Base-by-base conservation (phyloP, 2,329 filamentous ascomycete genomes). In the Basipetospora sp. region DNA sequence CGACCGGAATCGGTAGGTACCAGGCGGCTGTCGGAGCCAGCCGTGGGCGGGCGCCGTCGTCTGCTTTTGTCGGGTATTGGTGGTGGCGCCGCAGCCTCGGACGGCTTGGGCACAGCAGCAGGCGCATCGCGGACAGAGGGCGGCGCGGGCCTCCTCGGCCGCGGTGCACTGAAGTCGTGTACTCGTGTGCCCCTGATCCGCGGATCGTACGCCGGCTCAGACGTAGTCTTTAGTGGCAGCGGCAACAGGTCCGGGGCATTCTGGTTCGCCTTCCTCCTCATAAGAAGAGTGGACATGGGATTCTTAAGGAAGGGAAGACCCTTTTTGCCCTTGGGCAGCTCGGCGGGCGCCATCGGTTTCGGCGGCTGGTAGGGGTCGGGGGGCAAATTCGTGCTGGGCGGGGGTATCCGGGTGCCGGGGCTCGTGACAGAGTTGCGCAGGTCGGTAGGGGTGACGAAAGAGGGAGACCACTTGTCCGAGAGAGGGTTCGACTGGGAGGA, bases 101-200 rank as follows among this genome's bases (percentile, higher is more conserved):
- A n/a, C n/a, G 26, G 31, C 15, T 31, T 35, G 15, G 9, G 16
- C 6, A 25, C 22, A 4, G 25, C 20, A 5, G 30, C 11, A 3
- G 28, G 26, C 10, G 38, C n/a, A 34, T 34, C 17, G 16, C 14
- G 13, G 3, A 31, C 34, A 9, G 40, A 27, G 9, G 33, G 36
- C 9, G 31, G 15, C 15, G 22, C 30, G 17, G 36, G 36, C 16
- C 25, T 36, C 26, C 41, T 64, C 17, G 62, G 63, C 35, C 72
- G 60, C 2, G 74, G 74, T 0, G 70, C 72, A 48, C 73, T 78
- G 47, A 77, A 80, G 51, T 75, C 76, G 50, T 80, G 77, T 35
- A 78, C 66, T 33, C 65, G 62, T 6, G 70, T 80, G 34, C 71
- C 77, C 48, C 65, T 66, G 44, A 80, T 80, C 8, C 72, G 64